Evolutionary conservation across 2,329 filamentous ascomycete genomes (phyloP).

Genomic region (Calonectria fujianensis): DNA sequence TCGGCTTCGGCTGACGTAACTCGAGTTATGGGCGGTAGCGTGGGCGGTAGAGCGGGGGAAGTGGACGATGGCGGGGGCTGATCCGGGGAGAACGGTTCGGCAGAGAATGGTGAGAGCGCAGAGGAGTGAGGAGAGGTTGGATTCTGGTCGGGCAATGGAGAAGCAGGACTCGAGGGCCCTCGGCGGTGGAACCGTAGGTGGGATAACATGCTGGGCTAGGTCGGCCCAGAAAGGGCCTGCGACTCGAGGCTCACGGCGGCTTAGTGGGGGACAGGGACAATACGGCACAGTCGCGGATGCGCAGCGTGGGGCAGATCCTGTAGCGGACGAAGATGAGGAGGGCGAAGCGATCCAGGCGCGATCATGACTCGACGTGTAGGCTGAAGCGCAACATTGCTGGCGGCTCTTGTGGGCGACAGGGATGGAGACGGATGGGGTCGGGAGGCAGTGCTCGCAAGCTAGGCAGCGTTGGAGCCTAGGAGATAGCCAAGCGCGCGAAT

Average conservation of each 20-base stretch:
- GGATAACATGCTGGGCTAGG: conserved; percentile 66
- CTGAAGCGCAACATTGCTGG: conserved; percentile 50
- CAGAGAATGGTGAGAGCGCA: conserved; percentile 64
- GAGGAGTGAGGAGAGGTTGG: conserved; percentile 63
- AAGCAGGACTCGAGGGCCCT: conserved; percentile 73
- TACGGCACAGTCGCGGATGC: conserved; percentile 39
- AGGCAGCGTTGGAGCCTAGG: conserved; percentile 6
- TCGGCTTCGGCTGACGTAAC: conserved; percentile 66
- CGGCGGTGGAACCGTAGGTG: conserved; percentile 76
- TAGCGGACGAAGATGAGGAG: conserved; percentile 46
- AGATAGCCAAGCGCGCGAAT: conserved; percentile 18
- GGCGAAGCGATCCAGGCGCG: conserved; percentile 50
- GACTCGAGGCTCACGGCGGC: conserved; percentile 46
- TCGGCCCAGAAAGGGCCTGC: conserved; percentile 44
- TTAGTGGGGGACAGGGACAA: conserved; percentile 43
- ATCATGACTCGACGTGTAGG: conserved; percentile 55
- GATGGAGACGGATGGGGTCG: conserved; percentile 35
- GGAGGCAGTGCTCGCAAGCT: conserved; percentile 36
- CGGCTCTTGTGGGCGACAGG: conserved; percentile 32
- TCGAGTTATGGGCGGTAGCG: conserved; percentile 70
- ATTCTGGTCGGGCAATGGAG: conserved; percentile 70
- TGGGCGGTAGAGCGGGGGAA: conserved; percentile 66
- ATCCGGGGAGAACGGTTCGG: conserved; percentile 63
- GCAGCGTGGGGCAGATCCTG: conserved; percentile 47
- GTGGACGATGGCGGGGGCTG: conserved; percentile 59